phyloP scores from a whole-genome alignment of 345 rosid genomes.

The Populus simonii region DNA sequence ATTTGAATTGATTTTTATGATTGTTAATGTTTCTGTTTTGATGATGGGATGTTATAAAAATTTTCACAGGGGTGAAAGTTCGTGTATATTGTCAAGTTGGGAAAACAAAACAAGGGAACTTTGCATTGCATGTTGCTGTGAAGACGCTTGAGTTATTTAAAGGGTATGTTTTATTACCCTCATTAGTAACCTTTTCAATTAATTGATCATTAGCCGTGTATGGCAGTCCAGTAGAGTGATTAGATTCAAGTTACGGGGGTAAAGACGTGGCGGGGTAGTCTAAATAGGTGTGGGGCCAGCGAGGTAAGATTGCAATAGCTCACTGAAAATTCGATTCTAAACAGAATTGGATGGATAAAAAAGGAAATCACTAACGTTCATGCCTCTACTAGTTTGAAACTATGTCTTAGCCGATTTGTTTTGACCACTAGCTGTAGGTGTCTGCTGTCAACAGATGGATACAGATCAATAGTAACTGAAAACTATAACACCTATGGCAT shows the following conservation, averaged over 20 bases:
- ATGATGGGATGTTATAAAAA: background rate
- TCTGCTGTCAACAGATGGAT: conserved; percentile 10
- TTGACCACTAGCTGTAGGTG: background rate
- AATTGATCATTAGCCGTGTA: background rate
- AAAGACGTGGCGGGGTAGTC: background rate
- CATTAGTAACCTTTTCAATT: background rate
- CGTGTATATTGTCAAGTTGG: conserved; percentile 92
- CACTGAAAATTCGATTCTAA: too few species aligned
- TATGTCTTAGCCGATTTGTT: too few species aligned
- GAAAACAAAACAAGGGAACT: conserved; percentile 77
- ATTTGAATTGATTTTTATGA: background rate
- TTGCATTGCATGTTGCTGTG: conserved; percentile 91
- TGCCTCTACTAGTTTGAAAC: too few species aligned
- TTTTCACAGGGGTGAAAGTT: conserved; percentile 65
- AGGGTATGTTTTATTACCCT: conserved; percentile 51
- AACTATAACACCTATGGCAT: too few species aligned
- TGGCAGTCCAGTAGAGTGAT: background rate
- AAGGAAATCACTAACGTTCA: too few species aligned
- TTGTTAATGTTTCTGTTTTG: background rate
- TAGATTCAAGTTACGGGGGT: background rate
- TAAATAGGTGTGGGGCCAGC: background rate
- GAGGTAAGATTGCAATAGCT: too few species aligned
- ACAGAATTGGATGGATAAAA: too few species aligned
- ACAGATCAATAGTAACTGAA: background rate
- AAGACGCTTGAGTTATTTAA: conserved; percentile 78